phyloP scores from a whole-genome alignment of 2,329 filamentous ascomycete genomes.

The Xenoacremonium recifei region DNA sequence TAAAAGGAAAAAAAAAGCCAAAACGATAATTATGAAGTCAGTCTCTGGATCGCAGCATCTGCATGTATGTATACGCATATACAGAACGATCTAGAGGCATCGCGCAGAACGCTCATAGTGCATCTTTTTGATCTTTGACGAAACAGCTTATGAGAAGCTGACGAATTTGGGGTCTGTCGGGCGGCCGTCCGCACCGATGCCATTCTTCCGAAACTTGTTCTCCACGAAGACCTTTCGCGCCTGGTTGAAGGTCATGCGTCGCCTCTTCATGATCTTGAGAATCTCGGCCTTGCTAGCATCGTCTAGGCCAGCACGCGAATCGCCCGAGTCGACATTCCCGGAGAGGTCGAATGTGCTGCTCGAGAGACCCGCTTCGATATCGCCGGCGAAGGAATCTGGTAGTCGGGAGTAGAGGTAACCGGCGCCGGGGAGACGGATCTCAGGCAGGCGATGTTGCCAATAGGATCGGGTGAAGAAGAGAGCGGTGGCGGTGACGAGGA shows the following conservation, averaged over 20 bases:
- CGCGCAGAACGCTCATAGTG: too few relatives aligned
- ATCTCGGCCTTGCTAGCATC: conserved; percentile 78
- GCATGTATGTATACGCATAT: too few relatives aligned
- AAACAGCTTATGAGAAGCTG: conserved; percentile 60
- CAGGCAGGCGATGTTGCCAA: conserved; percentile 72
- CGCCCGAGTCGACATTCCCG: conserved; percentile 76
- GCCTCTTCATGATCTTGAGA: conserved; percentile 84
- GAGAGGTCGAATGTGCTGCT: conserved; percentile 80
- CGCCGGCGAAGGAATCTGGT: conserved; percentile 73
- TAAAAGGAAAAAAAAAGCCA: conserved; percentile 1
- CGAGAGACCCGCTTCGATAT: conserved; percentile 84
- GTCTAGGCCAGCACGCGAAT: conserved; percentile 79
- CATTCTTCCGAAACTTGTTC: conserved; percentile 79
- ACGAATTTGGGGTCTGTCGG: conserved; percentile 95
- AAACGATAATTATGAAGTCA: too few relatives aligned
- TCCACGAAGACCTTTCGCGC: conserved; percentile 85
- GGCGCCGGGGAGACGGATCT: conserved; percentile 51
- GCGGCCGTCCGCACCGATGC: conserved; percentile 82
- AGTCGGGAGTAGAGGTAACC: conserved; percentile 75
- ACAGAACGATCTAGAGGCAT: too few relatives aligned
- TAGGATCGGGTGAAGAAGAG: conserved; percentile 77
- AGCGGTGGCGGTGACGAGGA: conserved; percentile 69
- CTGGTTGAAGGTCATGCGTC: conserved; percentile 83
- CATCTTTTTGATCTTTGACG: neutral
- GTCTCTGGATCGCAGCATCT: too few relatives aligned